These are phyloP conservation scores for Russula emetica DNA, from an alignment of 768 basidiomycete species.

Conservation along the genomic window DNA sequence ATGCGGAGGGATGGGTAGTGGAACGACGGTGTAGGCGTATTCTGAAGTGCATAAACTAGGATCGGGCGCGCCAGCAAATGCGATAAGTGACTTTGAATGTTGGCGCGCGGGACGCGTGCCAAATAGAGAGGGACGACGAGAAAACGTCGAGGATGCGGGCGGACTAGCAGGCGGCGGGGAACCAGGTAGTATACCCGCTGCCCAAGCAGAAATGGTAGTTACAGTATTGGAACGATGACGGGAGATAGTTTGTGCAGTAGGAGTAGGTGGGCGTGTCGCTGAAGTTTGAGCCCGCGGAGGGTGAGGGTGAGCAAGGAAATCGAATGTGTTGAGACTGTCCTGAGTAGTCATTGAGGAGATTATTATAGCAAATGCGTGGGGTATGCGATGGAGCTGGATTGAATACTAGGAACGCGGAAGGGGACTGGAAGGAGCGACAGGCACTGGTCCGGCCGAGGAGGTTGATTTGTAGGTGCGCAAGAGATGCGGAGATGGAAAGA, in stretches of 20 bases:
- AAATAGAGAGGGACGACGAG: slow-evolving; percentile 31
- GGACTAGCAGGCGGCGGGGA: slow-evolving; percentile 49
- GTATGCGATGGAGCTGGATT: neutral
- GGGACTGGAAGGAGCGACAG: neutral
- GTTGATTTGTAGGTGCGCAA: neutral
- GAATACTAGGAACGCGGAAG: neutral
- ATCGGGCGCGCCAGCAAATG: slow-evolving; percentile 43
- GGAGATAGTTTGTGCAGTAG: slow-evolving; percentile 22
- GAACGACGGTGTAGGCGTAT: slow-evolving; percentile 63
- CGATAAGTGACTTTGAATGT: slow-evolving; percentile 47
- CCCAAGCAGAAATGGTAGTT: slow-evolving; percentile 57
- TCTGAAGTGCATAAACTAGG: slow-evolving; percentile 55
- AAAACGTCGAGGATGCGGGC: slow-evolving; percentile 31
- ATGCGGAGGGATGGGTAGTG: slow-evolving; percentile 14
- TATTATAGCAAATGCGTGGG: neutral
- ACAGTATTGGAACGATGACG: slow-evolving; percentile 40
- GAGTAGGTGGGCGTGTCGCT: slow-evolving; percentile 32
- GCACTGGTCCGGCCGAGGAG: neutral
- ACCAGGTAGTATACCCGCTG: slow-evolving; percentile 61
- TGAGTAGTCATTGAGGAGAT: slow-evolving; percentile 1
- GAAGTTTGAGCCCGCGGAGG: slow-evolving; percentile 33
- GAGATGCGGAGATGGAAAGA: slow-evolving; percentile 7
- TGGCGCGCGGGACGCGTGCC: slow-evolving; percentile 34
- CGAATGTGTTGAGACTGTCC: slow-evolving; percentile 17
- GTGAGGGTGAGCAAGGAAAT: slow-evolving; percentile 34